Percentiles rank a stretch among this genome's conserved stretches.
These are phyloP conservation scores for Pythium dissotocum DNA, from an alignment of 352 stramenopile genomes.

Conservation along the genomic window DNA sequence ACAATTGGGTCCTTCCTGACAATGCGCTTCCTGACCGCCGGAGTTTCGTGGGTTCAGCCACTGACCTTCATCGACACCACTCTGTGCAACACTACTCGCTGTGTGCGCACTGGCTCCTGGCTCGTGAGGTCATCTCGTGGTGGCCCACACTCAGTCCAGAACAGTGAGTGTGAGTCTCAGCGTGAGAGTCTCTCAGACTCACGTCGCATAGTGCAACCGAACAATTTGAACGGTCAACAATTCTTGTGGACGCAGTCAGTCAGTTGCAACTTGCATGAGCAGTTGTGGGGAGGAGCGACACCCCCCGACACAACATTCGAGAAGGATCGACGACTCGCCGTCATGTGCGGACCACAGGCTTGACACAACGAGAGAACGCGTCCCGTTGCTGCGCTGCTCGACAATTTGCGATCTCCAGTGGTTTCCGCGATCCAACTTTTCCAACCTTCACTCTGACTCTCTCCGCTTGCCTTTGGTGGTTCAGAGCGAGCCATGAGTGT, in stretches of 20 bases:
- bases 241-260: conserved; percentile 8
- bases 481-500: conserved; percentile 29
- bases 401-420: conserved; percentile 6
- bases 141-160: background rate
- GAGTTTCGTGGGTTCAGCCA: background rate
- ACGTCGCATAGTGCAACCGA: background rate
- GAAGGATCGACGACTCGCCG: conserved; percentile 27
- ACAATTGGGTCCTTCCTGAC: background rate
- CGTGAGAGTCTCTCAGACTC: background rate
- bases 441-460: conserved; percentile 30
- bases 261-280: conserved; percentile 24
- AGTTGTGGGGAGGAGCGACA: background rate
- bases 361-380: conserved; percentile 1
- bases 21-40: background rate
- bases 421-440: conserved; percentile 21
- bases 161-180: background rate
- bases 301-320: conserved; percentile 17
- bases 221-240: background rate
- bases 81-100: background rate
- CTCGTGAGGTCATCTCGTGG: background rate
- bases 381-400: conserved; percentile 9
- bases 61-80: background rate
- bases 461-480: conserved; percentile 26
- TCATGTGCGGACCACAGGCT: background rate
- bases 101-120: background rate